Percentiles rank a stretch among this genome's conserved stretches.
phyloP scores from a whole-genome alignment of 2,329 filamentous ascomycete genomes.

The Aspergillus sp. region DNA sequence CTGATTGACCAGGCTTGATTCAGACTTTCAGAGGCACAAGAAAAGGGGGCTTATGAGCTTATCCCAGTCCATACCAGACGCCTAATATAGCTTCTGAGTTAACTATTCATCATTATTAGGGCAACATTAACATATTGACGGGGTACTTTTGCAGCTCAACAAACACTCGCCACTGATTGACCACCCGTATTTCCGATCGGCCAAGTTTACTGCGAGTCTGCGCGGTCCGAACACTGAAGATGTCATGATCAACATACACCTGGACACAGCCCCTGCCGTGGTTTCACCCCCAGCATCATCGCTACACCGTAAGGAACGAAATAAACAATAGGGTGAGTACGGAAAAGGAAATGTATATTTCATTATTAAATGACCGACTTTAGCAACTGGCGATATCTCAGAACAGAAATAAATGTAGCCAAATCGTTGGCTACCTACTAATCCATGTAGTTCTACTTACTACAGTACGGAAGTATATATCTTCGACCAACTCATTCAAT shows the following conservation, averaged over 20 bases:
- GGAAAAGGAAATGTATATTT: background rate
- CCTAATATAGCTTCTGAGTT: background rate
- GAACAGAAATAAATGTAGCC: no score
- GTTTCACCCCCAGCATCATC: background rate
- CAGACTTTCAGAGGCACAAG: background rate
- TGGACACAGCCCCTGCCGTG: background rate
- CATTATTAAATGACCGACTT: no score
- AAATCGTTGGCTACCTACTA: no score
- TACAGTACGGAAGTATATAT: no score
- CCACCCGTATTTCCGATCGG: background rate
- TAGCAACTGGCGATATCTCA: no score
- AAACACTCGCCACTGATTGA: background rate
- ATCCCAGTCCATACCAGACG: background rate
- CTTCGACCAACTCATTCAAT: no score
- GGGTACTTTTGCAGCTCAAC: background rate
- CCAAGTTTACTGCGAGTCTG: background rate
- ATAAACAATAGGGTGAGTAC: background rate
- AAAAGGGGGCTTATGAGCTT: background rate
- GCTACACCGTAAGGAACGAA: background rate
- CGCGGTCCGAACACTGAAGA: background rate
- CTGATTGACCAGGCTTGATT: background rate
- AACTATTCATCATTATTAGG: background rate
- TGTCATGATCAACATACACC: constrained; percentile 5
- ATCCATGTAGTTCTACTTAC: no score
- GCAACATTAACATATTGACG: background rate